Evolutionary conservation across 208 protist genomes (phyloP), one percentile per base, ranked within the genome.

Genomic region (Wallacemonas collosoma): DNA sequence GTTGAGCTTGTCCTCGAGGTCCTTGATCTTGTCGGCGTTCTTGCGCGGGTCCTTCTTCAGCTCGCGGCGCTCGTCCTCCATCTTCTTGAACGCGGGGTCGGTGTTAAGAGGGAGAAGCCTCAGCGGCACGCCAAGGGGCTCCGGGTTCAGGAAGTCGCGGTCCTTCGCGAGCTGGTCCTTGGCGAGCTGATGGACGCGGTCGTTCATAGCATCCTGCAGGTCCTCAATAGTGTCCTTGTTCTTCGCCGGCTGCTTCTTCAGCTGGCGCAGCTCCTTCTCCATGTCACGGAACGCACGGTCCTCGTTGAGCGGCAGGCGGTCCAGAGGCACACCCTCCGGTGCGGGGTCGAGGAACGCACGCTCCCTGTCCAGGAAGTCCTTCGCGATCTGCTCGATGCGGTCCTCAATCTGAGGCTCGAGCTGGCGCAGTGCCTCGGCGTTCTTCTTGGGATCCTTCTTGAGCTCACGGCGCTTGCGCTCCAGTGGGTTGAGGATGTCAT

Each of bases 381-480:
- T 70, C 14, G 87, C 90, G 39, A 95, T 88, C 54, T 83, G 71
- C 38, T 88, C 76, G 12, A 93, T 83, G 62, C 86, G 81, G 57
- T 75, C 79, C 26, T 73, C 82, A 71, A 96, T 94, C 56, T 88
- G 82, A 15, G 75, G 72, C 75, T 94, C 85, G 56, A 83, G 68
- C 58, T 73, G 75, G 41, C 75, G 75, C 71, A 95, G 80, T 7
- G 72, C 78, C 14, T 90, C 84, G 9, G 76, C 75, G 79, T 92
- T 85, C 54, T 71, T 70, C 62, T 82, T 85, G 6, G 86, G 79
- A 55, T 88, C 80, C 70, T 87, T 89, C 74, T 91, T 93, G 41
- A 93, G 68, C 48, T 87, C 80, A 38, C 90, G 87, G 48, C 88
- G 84, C 82, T 87, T 80, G 39, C 83, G 76, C 73, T 93, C 87